Evolutionary conservation across 208 protist species (phyloP).

Genomic region (Acanthamoeba polyphaga): DNA sequence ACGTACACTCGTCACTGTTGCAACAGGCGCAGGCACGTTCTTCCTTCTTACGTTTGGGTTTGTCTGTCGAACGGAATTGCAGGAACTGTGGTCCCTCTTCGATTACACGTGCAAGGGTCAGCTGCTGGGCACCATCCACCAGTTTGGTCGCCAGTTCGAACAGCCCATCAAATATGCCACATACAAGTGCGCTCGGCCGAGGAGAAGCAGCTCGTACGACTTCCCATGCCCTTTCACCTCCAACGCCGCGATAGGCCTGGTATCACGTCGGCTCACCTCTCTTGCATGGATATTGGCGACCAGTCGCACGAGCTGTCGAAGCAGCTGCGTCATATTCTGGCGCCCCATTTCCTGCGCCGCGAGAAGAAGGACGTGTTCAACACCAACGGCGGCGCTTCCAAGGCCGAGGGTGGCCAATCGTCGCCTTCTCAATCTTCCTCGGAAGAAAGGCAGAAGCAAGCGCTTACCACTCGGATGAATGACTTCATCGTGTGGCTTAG

Average conservation of each 20-base stretch:
- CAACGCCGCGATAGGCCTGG: not conserved
- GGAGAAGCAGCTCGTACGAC: conserved; percentile 49
- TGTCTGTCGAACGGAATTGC: not conserved
- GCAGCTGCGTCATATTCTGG: conserved; percentile 57
- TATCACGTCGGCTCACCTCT: not conserved
- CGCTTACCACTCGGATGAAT: conserved; percentile 69
- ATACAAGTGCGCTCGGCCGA: conserved; percentile 54
- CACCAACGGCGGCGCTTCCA: not conserved
- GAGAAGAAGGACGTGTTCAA: conserved; percentile 74
- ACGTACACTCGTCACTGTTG: no score
- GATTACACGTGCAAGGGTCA: conserved; percentile 78
- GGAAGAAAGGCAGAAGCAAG: conserved; percentile 42
- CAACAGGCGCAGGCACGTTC: no score
- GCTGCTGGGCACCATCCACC: conserved; percentile 57
- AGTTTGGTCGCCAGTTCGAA: conserved; percentile 72
- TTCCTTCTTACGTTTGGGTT: not conserved
- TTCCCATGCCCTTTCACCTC: not conserved
- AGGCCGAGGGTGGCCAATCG: not conserved
- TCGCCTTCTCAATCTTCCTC: not conserved
- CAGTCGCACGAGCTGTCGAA: conserved; percentile 61
- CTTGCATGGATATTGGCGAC: not conserved
- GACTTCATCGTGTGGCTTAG: conserved; percentile 77
- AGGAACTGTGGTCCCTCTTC: conserved; percentile 79
- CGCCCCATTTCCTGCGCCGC: conserved; percentile 73
- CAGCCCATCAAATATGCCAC: conserved; percentile 63